Evolutionary conservation across 108 stramenopile species (phyloP), one percentile per base, ranked within the genome.

Genomic region (Nannochloropsis oceanica): DNA sequence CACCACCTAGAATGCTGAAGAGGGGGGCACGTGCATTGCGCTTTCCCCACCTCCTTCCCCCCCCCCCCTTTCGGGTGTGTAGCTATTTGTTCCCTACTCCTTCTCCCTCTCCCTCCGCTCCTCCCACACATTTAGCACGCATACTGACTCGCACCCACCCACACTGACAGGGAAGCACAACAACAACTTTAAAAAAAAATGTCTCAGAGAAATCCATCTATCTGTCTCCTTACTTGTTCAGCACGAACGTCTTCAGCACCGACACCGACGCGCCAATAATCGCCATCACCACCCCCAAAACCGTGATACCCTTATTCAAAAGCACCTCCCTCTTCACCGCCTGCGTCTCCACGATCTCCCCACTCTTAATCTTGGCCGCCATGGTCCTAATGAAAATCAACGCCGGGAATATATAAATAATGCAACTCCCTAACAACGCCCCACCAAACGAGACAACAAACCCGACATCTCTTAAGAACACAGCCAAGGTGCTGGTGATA

Each of bases 401-500:
- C 14, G 94, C 90, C 44, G 96, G 96, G 91, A 94, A 93, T 13
- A 95, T 88, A 89, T 92, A 95, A 83, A 95, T 92, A 50, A 95
- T 92, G 25, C 93, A 91, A 27, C 91, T 93, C 43, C 93, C 94
- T n/a, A 95, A 84, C 24, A 94, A 90, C 8, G 95, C 95, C 8
- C 95, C 95, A 26, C 93, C 93, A 80, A 96, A 93, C 25, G 92
- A 92, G 18, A 94, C 92, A 9, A 97, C 95, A 88, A 97, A 94
- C 27, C 97, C 97, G 44, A 94, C 95, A 90, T 97, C 93, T 26
- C 91, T 91, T 25, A 96, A 84, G 2, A 80, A 94, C 44, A 20
- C 95, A 91, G 88, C 73, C 43, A 50, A 80, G 22, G 85, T 80
- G 26, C 81, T 86, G 25, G 83, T 85, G 26, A 79, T 25, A 0